These are phyloP conservation scores for Alternaria alternata DNA, from an alignment of 2,329 filamentous ascomycete genomes.

Conservation along the genomic window DNA sequence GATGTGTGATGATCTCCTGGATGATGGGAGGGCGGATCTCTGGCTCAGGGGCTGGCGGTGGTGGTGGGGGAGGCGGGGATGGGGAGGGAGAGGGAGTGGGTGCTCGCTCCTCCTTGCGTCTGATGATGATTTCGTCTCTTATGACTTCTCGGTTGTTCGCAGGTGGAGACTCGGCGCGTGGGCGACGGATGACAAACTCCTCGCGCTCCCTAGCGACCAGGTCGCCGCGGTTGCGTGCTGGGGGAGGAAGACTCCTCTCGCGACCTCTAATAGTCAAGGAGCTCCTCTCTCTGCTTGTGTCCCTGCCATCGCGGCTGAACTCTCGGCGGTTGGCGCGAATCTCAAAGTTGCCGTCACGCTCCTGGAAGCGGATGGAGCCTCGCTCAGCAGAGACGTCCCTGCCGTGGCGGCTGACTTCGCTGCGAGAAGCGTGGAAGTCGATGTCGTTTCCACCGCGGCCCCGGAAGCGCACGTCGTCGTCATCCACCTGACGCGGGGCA, in stretches of 20 bases:
- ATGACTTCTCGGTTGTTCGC: slow-evolving; percentile 46
- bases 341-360: slow-evolving; percentile 52
- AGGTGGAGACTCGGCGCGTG: slow-evolving; percentile 47
- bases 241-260: slow-evolving; percentile 49
- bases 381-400: slow-evolving; percentile 36
- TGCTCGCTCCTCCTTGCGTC: slow-evolving; percentile 54
- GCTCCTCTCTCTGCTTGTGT: slow-evolving; percentile 47
- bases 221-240: slow-evolving; percentile 45
- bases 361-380: slow-evolving; percentile 43
- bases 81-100: slow-evolving; percentile 64
- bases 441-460: slow-evolving; percentile 45
- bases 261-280: slow-evolving; percentile 45
- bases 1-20: slow-evolving; percentile 88
- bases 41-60: slow-evolving; percentile 64
- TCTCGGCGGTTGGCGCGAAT: slow-evolving; percentile 48
- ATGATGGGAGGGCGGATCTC: slow-evolving; percentile 82
- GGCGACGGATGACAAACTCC: slow-evolving; percentile 52
- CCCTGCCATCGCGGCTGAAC: slow-evolving; percentile 45
- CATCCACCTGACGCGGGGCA: slow-evolving; percentile 47
- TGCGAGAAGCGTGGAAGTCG: slow-evolving; percentile 42
- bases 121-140: slow-evolving; percentile 55
- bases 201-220: slow-evolving; percentile 52
- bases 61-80: slow-evolving; percentile 55
- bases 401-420: slow-evolving; percentile 34
- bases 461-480: slow-evolving; percentile 60